Conservation (phyloP, 495 filamentous ascomycete genomes). For the Penicillium desertorum region DNA sequence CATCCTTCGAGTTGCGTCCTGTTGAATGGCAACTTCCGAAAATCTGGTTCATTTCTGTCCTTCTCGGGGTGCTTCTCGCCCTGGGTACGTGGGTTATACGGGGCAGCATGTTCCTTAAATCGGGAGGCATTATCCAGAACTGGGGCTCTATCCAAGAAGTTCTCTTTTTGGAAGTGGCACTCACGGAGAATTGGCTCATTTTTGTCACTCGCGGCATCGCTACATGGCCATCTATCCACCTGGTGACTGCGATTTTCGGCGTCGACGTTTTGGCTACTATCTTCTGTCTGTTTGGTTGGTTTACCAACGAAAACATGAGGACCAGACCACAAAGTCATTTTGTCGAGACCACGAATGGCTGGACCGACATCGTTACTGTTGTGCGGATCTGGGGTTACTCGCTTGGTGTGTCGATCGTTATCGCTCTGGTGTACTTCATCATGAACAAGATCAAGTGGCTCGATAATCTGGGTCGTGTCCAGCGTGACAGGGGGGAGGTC, state of each 20-base stretch:
- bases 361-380: conserved; percentile 72
- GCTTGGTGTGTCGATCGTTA: conserved; percentile 70
- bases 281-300: conserved; percentile 73
- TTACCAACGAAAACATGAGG: conserved; percentile 51
- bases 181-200: conserved; percentile 77
- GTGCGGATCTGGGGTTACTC: conserved; percentile 77
- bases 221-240: conserved; percentile 66
- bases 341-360: conserved; percentile 56
- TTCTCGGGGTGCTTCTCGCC: conserved; percentile 64
- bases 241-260: conserved; percentile 64
- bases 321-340: conserved; percentile 42
- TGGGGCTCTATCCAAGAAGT: conserved; percentile 69
- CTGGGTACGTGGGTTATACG: conserved; percentile 69
- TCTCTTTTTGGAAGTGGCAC: conserved; percentile 67
- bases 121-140: conserved; percentile 68
- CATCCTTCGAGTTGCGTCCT: conserved; percentile 65
- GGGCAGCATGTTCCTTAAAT: conserved; percentile 62
- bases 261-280: conserved; percentile 66
- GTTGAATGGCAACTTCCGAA: conserved; percentile 78
- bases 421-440: conserved; percentile 72
- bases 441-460: conserved; percentile 67
- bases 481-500: conserved; percentile 64
- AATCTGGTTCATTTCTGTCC: conserved; percentile 70
- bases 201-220: conserved; percentile 69
- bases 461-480: conserved; percentile 69